Evolutionary conservation across 768 basidiomycete species (phyloP), one percentile per base, ranked within the genome.

Genomic region (Collybiopsis confluens): DNA sequence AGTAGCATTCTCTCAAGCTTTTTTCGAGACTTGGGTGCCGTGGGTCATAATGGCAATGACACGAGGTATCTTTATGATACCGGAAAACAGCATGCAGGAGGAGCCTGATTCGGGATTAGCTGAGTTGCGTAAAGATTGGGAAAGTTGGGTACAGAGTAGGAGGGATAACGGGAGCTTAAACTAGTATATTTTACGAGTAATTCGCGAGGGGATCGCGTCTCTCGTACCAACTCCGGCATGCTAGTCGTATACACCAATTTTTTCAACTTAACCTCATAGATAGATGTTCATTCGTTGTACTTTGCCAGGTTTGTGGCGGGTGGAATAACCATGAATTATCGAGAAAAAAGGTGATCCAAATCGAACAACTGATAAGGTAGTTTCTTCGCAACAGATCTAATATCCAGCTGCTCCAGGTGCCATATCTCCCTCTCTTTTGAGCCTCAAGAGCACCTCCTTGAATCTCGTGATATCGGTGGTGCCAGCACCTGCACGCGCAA

Each of bases 341-440:
- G 30, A 13, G 38, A 40, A 40, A 40, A 5, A 40, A 16, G 16
- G 38, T n/a, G 16, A 43, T 43, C 10, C 13, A 43, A 43, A 2
- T 13, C 5, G 13, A 33, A 33, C 6, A 33, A 21, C 18, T 23
- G 13, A 20, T 23, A 43, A 11, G 8, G 42, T 23, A 23, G n/a
- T 43, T 21, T 43, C 20, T 7, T 18, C 5, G n/a, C 18, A n/a
- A 43, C 10, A 11, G 42, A 43, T 56, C 65, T 78, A 98, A 72
- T 97, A 98, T 10, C 95, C 95, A 47, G 81, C 90, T 30, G 95
- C 95, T 26, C 95, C 95, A 28, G 95, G 95, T 30, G 95, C 95
- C 45, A 82, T 76, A 52, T 89, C 87, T 30, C 95, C 95, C 71
- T 98, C 93, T 58, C 97, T 77, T 73, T 85, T 89, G 64, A 99